phyloP scores from a whole-genome alignment of 2,329 filamentous ascomycete species.

The Colletotrichum tofieldiae region DNA sequence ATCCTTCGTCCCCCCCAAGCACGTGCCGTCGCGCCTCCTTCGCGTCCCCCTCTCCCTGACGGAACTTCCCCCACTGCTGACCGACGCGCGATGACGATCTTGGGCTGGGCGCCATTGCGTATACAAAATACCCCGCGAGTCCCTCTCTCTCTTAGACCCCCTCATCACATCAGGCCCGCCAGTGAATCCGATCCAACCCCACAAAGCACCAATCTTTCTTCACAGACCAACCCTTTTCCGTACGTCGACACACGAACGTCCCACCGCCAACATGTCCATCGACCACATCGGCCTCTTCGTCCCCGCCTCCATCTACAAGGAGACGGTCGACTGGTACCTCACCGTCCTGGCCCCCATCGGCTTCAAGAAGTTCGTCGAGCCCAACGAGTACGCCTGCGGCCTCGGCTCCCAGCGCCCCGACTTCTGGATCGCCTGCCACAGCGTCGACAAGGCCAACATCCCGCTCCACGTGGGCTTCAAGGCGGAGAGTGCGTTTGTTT shows the following conservation, averaged over 20 bases:
- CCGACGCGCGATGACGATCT: background rate
- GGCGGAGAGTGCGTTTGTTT: conserved; percentile 48
- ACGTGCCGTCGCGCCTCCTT: conserved; percentile 28
- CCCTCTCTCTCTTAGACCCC: conserved; percentile 1
- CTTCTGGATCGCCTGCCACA: conserved; percentile 49
- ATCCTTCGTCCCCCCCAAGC: background rate
- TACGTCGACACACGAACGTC: too few species aligned
- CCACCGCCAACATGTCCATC: conserved; percentile 51
- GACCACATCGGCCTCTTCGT: conserved; percentile 54
- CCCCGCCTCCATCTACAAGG: conserved; percentile 49
- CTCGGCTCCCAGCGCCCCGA: conserved; percentile 51
- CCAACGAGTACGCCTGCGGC: conserved; percentile 51
- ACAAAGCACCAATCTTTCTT: background rate
- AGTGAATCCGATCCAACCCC: background rate
- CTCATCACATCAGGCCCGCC: background rate
- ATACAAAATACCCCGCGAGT: conserved; percentile 32
- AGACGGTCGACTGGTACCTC: conserved; percentile 53
- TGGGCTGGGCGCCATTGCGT: conserved; percentile 7
- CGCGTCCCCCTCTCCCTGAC: conserved; percentile 3
- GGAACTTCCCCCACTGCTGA: background rate
- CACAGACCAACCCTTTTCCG: background rate
- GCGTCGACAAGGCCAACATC: conserved; percentile 37
- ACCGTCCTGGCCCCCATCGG: conserved; percentile 55
- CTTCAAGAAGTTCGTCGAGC: conserved; percentile 51
- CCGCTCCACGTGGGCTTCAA: conserved; percentile 52